A percentile compares a stretch with the other conserved stretches of the same genome.
phyloP scores from a whole-genome alignment of 2,329 filamentous ascomycete genomes.

The Sodiomyces alkalinus region DNA sequence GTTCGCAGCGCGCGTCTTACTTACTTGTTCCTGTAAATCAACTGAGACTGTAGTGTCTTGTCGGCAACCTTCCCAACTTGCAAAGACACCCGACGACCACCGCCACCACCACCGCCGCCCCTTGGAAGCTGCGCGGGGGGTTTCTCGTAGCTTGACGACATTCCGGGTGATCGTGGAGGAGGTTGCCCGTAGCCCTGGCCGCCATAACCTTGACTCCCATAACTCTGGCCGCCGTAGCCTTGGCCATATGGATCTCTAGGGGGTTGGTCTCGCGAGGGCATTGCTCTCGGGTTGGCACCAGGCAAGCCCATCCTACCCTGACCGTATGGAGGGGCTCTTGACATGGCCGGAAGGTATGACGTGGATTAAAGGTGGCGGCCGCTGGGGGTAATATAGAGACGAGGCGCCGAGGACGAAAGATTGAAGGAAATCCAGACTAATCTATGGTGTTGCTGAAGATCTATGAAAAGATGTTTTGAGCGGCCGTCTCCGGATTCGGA shows the following conservation, averaged over 20 bases:
- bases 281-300: slow-evolving; percentile 14
- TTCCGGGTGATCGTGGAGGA: slow-evolving; percentile 10
- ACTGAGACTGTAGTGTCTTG: slow-evolving; percentile 39
- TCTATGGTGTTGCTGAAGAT: too few species aligned
- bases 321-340: slow-evolving; percentile 14
- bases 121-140: slow-evolving; percentile 2
- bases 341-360: slow-evolving; percentile 15
- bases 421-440: too few species aligned
- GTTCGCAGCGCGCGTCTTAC: too few species aligned
- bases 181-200: slow-evolving; percentile 2
- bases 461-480: too few species aligned
- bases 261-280: slow-evolving; percentile 8
- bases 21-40: slow-evolving; percentile 54
- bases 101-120: slow-evolving; percentile 7
- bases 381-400: too few species aligned
- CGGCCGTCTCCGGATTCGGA: too few species aligned
- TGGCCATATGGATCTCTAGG: slow-evolving; percentile 5
- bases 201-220: not conserved
- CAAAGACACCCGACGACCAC: slow-evolving; percentile 20
- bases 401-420: too few species aligned
- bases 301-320: slow-evolving; percentile 12
- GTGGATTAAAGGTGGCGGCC: not conserved
- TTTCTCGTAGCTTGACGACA: slow-evolving; percentile 16
- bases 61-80: slow-evolving; percentile 31
- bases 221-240: slow-evolving; percentile 1